Conservation (phyloP, 495 filamentous ascomycete species). For the Penicillium arizonense region DNA sequence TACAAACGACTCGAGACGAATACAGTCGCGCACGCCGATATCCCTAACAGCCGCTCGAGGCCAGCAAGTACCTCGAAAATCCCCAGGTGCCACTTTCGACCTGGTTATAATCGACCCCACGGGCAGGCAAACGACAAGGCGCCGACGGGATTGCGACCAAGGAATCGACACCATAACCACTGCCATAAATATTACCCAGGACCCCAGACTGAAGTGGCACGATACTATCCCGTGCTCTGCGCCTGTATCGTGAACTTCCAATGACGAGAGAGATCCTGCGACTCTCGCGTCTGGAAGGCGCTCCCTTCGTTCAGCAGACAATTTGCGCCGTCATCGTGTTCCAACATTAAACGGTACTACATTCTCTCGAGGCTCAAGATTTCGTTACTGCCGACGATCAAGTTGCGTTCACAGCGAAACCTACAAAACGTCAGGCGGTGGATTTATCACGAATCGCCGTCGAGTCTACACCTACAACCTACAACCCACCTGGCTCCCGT, state of each 20-base stretch:
- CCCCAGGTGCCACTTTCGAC: not conserved
- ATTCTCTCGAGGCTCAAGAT: not conserved
- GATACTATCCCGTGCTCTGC: not conserved
- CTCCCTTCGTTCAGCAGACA: conserved; percentile 13
- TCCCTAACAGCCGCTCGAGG: too few species aligned
- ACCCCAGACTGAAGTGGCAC: not conserved
- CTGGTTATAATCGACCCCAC: not conserved
- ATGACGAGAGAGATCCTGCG: conserved; percentile 15
- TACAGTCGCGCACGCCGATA: not conserved
- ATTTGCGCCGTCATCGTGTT: conserved; percentile 1
- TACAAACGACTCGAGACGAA: not conserved
- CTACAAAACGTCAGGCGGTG: too few species aligned
- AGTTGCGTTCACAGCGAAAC: too few species aligned
- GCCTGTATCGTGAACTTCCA: not conserved
- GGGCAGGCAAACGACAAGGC: conserved; percentile 4
- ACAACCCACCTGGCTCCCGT: too few species aligned
- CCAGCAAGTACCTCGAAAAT: too few species aligned
- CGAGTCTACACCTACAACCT: too few species aligned
- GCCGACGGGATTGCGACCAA: conserved; percentile 5
- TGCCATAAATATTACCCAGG: not conserved
- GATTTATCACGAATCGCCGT: too few species aligned
- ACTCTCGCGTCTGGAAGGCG: conserved; percentile 12
- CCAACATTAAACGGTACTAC: not conserved
- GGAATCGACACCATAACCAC: not conserved
- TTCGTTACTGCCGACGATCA: too few species aligned